These are phyloP conservation scores for Auxenochlorella protothecoides DNA, from an alignment of 139 green algal genomes.

Conservation along the genomic window DNA sequence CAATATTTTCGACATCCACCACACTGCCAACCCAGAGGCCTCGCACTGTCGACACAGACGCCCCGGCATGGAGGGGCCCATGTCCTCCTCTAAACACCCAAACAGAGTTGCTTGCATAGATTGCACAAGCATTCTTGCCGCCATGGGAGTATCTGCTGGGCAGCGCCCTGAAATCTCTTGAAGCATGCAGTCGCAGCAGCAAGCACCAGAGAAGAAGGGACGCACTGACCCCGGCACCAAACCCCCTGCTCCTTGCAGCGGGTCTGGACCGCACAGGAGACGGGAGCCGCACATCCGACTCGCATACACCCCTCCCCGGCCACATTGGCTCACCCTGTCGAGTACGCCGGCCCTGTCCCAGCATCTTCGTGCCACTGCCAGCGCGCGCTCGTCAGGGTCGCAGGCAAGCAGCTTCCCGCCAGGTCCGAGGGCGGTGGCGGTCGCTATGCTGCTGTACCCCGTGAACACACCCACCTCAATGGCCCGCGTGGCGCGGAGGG, in stretches of 20 bases:
- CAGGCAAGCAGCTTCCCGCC: conserved; percentile 63
- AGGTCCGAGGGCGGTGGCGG: conserved; percentile 60
- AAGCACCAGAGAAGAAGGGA: no score
- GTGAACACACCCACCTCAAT: conserved; percentile 82
- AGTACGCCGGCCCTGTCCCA: conserved; percentile 56
- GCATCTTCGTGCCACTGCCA: conserved; percentile 59
- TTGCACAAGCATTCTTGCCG: no score
- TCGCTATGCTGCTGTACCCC: conserved; percentile 67
- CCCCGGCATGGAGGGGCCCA: background rate
- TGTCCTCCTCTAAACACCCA: background rate
- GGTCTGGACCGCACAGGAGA: no score
- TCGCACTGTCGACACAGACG: no score
- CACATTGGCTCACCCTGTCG: conserved; percentile 26
- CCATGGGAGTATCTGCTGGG: no score
- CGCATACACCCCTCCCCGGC: background rate
- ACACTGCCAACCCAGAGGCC: no score
- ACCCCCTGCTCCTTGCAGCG: no score
- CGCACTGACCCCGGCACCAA: no score
- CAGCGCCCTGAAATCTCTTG: no score
- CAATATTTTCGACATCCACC: no score
- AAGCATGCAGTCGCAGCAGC: background rate
- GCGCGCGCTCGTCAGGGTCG: conserved; percentile 53
- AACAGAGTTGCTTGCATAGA: background rate
- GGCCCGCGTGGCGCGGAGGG: conserved; percentile 33
- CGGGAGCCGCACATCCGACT: no score